Evolutionary conservation across 208 protist genomes (phyloP), one percentile per base, ranked within the genome.

Genomic region (Leishmania major): DNA sequence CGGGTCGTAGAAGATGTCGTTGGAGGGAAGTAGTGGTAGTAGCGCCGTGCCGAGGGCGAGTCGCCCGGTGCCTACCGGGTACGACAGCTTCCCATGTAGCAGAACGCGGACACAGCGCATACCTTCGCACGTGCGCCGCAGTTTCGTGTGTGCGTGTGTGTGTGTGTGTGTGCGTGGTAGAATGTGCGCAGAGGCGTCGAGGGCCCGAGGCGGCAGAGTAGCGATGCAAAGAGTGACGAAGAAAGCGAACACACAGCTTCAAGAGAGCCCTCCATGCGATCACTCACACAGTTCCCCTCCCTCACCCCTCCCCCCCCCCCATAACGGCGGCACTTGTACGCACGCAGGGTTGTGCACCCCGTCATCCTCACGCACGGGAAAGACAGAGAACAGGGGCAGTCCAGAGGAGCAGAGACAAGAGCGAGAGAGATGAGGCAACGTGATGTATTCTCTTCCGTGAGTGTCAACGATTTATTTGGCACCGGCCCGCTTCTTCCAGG

Each of bases 1-100:
- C 4, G 93, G 87, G 78, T 96, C 91, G 83, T 96, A 95, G 86
- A 94, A 97, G 75, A 96, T 94, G 51, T 97, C 92, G 76, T 97
- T 97, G 78, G 87, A 92, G 19, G 95, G 92, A 13, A 96, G 72
- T 35, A 97, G 55, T 37, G 92, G 89, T 25, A 93, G 86, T 28
- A 97, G 83, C 57, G 92, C 88, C 13, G 90, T 85, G 45, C 90
- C 92, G 37, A 97, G 81, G 15, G 85, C 75, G 47, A 97, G 79
- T 17, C 74, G 73, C 25, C 92, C 85, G 31, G 53, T 86, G 67
- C 95, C 95, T 25, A 95, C 80, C 1, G 92, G 91, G 75, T 91
- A 96, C 40, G 77, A 70, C 53, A 97, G 84, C 75, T 83, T 84
- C 31, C 95, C 95, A 83, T 97, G 95, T 5, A 86, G 76, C 31